These are phyloP conservation scores for Protomyces lactucae-debilis DNA, from an alignment of 1,139 yeast genomes.

Conservation along the genomic window DNA sequence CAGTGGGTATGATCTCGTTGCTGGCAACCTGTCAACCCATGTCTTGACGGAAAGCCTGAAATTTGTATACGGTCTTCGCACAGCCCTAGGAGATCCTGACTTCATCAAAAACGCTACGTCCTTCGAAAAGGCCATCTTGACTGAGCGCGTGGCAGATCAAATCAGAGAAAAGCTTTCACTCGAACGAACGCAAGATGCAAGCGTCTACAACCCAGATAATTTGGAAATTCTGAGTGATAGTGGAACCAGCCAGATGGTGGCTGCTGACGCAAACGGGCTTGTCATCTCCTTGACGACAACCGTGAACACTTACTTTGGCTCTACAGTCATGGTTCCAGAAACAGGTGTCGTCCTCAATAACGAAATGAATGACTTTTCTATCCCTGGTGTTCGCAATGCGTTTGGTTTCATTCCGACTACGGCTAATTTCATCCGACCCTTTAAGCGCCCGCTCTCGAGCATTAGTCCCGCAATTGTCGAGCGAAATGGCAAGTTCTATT, in stretches of 20 bases:
- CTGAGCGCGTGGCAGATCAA: conserved; percentile 53
- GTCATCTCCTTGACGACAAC: conserved; percentile 88
- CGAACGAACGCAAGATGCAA: conserved; percentile 44
- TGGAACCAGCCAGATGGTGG: conserved; percentile 29
- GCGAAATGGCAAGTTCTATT: conserved; percentile 55
- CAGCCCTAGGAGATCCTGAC: conserved; percentile 67
- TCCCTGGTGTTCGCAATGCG: conserved; percentile 62
- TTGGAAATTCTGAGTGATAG: conserved; percentile 21
- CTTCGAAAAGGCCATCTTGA: conserved; percentile 40
- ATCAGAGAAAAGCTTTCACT: conserved; percentile 47
- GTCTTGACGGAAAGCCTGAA: conserved; percentile 76
- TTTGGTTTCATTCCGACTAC: conserved; percentile 76
- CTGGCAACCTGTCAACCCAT: conserved; percentile 44
- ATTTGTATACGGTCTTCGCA: conserved; percentile 74
- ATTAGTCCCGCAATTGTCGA: conserved; percentile 80
- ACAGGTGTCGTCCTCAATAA: conserved; percentile 84
- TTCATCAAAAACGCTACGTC: conserved; percentile 34
- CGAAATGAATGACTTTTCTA: conserved; percentile 95
- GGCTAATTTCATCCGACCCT: conserved; percentile 69
- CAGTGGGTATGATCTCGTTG: conserved; percentile 42
- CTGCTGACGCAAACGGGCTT: conserved; percentile 43
- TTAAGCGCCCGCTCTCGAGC: conserved; percentile 78
- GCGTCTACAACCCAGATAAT: conserved; percentile 63
- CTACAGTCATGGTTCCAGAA: conserved; percentile 66
- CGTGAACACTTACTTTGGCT: conserved; percentile 79